phyloP scores from a whole-genome alignment of 1,284 basidiomycete species.

The Spongispora temasekensis region DNA sequence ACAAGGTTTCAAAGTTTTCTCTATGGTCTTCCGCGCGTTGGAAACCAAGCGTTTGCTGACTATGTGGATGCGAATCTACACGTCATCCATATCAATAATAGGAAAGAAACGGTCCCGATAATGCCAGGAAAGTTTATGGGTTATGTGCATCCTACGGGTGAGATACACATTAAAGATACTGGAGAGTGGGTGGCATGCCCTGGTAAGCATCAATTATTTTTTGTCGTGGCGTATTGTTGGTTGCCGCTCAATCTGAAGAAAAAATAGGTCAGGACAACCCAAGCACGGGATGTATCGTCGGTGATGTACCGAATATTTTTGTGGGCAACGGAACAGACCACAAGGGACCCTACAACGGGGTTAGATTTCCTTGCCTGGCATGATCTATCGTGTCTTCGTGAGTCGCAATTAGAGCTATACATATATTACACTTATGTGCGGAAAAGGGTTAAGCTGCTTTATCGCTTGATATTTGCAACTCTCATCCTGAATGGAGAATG shows the following conservation, averaged over 20 bases:
- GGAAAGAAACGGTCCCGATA: slow-evolving; percentile 38
- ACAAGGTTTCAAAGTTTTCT: not conserved
- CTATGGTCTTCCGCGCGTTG: not conserved
- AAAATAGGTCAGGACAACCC: slow-evolving; percentile 56
- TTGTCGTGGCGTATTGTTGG: not conserved
- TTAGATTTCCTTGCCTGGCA: slow-evolving; percentile 43
- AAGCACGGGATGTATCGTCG: slow-evolving; percentile 50
- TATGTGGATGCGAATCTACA: not conserved
- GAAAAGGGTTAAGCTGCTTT: no score
- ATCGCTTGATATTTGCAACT: no score
- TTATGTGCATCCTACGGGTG: slow-evolving; percentile 56
- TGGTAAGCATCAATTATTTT: slow-evolving; percentile 29
- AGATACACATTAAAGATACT: slow-evolving; percentile 54
- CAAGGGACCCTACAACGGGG: slow-evolving; percentile 57
- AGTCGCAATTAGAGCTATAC: no score
- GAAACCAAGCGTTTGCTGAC: not conserved
- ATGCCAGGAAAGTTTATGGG: slow-evolving; percentile 52
- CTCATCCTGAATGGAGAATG: no score
- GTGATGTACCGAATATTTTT: slow-evolving; percentile 55
- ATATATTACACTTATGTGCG: no score
- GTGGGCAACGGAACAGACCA: slow-evolving; percentile 48
- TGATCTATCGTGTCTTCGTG: no score
- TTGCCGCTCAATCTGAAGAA: no score
- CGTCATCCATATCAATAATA: not conserved
- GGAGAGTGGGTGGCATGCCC: slow-evolving; percentile 48